Evolutionary conservation across 2,329 filamentous ascomycete species (phyloP).

Genomic region (Talaromyces amestolkiae): DNA sequence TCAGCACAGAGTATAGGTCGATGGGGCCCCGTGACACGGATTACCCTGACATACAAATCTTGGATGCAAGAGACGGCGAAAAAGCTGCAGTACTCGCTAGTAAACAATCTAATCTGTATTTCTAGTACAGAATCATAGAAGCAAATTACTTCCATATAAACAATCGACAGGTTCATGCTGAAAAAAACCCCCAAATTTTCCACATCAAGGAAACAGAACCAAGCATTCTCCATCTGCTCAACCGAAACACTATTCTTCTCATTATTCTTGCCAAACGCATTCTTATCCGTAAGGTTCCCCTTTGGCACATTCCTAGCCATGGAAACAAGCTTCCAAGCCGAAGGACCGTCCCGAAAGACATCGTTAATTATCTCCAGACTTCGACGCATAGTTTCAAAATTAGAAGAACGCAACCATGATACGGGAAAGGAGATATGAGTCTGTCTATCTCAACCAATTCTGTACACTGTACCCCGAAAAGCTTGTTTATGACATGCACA

Average conservation of each 20-base stretch:
- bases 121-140: neutral
- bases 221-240: neutral
- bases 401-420: neutral
- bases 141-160: no score
- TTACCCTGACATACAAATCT: neutral
- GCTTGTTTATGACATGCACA: no score
- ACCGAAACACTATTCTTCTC: neutral
- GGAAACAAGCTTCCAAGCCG: no score
- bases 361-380: no score
- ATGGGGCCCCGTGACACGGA: neutral
- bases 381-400: no score
- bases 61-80: constrained; percentile 1
- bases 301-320: no score
- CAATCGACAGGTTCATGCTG: neutral
- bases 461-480: neutral
- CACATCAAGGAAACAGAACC: neutral
- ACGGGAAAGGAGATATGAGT: neutral
- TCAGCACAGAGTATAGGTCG: neutral
- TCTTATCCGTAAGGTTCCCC: no score
- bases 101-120: neutral
- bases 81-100: neutral
- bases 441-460: neutral
- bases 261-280: neutral
- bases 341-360: no score
- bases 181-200: no score